phyloP scores from a whole-genome alignment of 2,329 filamentous ascomycete genomes.

The Alternaria gansuensis region DNA sequence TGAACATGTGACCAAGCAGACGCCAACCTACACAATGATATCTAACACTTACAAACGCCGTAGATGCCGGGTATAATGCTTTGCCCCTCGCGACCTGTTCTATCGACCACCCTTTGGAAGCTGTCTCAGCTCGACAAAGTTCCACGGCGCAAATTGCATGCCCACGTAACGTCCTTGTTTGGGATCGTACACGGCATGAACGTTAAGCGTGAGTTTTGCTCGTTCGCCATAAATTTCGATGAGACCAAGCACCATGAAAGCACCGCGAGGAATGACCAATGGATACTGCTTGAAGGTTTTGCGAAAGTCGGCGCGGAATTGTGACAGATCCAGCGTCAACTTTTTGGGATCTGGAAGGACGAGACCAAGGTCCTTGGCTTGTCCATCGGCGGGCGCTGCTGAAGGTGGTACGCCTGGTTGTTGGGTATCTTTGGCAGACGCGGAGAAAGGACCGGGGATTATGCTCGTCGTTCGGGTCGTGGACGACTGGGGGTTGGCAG shows the following conservation, averaged over 20 bases:
- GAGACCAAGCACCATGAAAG: constrained; percentile 56
- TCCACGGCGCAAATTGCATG: constrained; percentile 39
- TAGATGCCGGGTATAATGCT: constrained; percentile 22
- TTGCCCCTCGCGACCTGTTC: not conserved
- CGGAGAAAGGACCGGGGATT: constrained; percentile 18
- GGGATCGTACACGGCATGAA: constrained; percentile 58
- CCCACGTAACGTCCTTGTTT: constrained; percentile 51
- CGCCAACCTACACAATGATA: constrained; percentile 14
- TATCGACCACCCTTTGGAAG: constrained; percentile 48
- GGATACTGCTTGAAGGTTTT: constrained; percentile 29
- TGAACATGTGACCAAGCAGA: constrained; percentile 6
- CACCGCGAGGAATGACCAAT: constrained; percentile 55
- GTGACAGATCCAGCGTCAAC: constrained; percentile 39
- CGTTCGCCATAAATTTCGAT: constrained; percentile 57
- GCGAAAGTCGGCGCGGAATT: constrained; percentile 38
- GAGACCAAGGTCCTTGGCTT: constrained; percentile 32
- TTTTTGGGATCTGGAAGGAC: constrained; percentile 40
- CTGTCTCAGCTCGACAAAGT: constrained; percentile 47
- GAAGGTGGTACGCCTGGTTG: constrained; percentile 23
- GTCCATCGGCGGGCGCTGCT: constrained; percentile 18
- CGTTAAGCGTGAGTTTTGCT: constrained; percentile 56
- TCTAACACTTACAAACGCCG: constrained; percentile 10
- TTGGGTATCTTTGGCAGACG: constrained; percentile 27
- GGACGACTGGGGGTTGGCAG: constrained; percentile 16
- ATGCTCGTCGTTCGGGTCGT: constrained; percentile 16